phyloP scores from a whole-genome alignment of 2,329 filamentous ascomycete genomes.

The Diaporthe sp. region DNA sequence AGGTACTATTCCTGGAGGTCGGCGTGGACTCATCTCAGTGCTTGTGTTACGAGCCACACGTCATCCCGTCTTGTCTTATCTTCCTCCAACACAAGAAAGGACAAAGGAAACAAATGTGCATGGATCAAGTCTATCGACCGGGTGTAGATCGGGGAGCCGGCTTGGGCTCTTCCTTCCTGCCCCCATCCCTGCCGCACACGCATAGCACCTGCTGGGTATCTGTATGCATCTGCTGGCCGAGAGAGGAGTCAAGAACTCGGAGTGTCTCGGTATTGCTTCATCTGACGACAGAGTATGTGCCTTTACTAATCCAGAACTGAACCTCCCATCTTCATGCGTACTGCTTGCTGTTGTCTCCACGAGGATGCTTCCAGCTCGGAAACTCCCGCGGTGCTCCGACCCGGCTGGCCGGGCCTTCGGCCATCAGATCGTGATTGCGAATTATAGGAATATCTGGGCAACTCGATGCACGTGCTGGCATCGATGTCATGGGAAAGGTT shows the following conservation, averaged over 20 bases:
- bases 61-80: slow-evolving; percentile 22
- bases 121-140: neutral
- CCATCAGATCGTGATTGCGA: slow-evolving; percentile 85
- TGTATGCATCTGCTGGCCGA: neutral
- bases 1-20: neutral
- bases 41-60: slow-evolving; percentile 20
- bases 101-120: neutral
- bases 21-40: no score
- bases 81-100: neutral
- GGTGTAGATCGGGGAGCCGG: neutral
- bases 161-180: neutral
- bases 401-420: slow-evolving; percentile 83
- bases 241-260: slow-evolving; percentile 20
- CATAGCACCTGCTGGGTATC: neutral
- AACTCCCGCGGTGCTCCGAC: slow-evolving; percentile 89
- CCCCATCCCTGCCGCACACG: neutral
- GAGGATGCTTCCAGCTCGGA: slow-evolving; percentile 71
- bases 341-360: neutral
- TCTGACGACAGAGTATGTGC: slow-evolving; percentile 37
- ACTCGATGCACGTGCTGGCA: slow-evolving; percentile 90
- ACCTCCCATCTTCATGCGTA: neutral
- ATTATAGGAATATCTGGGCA: slow-evolving; percentile 75
- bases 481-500: slow-evolving; percentile 84
- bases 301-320: slow-evolving; percentile 34
- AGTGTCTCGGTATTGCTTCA: slow-evolving; percentile 13